phyloP scores from a whole-genome alignment of 139 green algal genomes.

The Micractinium sp. region DNA sequence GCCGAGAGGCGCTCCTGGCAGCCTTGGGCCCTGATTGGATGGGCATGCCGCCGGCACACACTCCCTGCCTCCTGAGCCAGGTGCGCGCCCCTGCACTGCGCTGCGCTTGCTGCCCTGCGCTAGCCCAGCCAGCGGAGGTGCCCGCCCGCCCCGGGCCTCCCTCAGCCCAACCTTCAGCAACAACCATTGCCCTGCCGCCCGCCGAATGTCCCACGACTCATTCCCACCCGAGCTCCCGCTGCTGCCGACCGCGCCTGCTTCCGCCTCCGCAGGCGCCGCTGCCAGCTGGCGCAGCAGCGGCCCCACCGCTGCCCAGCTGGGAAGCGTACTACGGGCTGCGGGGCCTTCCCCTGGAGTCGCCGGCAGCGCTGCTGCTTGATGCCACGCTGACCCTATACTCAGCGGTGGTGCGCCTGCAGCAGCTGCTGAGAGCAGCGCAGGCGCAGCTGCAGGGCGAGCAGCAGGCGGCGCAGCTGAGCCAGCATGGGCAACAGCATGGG shows the following conservation, averaged over 20 bases:
- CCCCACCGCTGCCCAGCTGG: constrained; percentile 20
- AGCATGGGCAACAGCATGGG: not conserved
- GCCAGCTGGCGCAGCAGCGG: too few relatives aligned
- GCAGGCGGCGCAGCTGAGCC: not conserved
- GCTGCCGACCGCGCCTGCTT: not conserved
- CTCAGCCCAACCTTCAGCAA: too few relatives aligned
- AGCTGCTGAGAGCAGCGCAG: constrained; percentile 3
- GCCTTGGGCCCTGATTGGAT: constrained; percentile 1
- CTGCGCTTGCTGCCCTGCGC: too few relatives aligned
- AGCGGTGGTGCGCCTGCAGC: constrained; percentile 31
- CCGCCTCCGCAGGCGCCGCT: not conserved
- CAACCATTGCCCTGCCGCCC: not conserved
- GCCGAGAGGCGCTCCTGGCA: not conserved
- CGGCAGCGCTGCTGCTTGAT: constrained; percentile 47
- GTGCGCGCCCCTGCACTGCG: too few relatives aligned
- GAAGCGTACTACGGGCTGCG: constrained; percentile 32
- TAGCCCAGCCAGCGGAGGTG: not conserved
- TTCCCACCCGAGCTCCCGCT: not conserved
- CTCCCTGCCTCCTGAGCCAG: not conserved
- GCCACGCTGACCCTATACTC: constrained; percentile 23
- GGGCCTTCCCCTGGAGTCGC: constrained; percentile 36
- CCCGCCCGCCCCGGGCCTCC: not conserved
- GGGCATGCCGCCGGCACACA: not conserved
- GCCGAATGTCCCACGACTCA: not conserved
- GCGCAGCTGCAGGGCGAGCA: not conserved